A percentile compares a stretch with the other conserved stretches of the same genome.
Evolutionary conservation across 352 stramenopile species (phyloP).

Genomic region (Aphanomyces stellatus): DNA sequence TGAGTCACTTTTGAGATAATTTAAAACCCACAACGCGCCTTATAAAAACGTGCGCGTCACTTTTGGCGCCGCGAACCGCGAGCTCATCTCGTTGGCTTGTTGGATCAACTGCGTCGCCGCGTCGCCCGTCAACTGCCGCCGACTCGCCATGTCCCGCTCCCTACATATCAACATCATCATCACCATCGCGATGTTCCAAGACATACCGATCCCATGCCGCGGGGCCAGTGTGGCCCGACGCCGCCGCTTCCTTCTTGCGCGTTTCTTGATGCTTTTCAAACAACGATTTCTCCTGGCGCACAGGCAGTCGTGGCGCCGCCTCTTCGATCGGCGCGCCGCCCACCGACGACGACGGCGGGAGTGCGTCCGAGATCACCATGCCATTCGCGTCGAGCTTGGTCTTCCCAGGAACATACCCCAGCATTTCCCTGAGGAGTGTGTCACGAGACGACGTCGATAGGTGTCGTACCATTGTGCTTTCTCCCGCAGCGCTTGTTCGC

Average conservation of each 20-base stretch:
- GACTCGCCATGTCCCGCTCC: constrained; percentile 56
- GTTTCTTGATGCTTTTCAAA: constrained; percentile 73
- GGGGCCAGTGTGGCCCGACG: constrained; percentile 11
- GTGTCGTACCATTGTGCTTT: constrained; percentile 67
- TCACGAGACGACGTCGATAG: background rate
- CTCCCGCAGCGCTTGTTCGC: constrained; percentile 62
- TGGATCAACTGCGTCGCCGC: constrained; percentile 66
- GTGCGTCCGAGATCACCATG: too few relatives aligned
- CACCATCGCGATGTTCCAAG: background rate
- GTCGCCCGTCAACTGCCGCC: constrained; percentile 53
- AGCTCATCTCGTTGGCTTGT: constrained; percentile 70
- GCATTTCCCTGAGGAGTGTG: constrained; percentile 41
- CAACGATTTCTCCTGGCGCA: constrained; percentile 54
- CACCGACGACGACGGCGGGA: too few relatives aligned
- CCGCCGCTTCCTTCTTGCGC: constrained; percentile 38
- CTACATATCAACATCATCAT: constrained; percentile 24
- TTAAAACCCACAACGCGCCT: too few relatives aligned
- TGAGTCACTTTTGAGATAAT: constrained; percentile 23
- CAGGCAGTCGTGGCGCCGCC: constrained; percentile 49
- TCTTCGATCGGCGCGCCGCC: constrained; percentile 41
- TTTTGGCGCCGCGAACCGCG: constrained; percentile 77
- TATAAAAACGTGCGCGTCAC: constrained; percentile 80
- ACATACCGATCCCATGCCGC: constrained; percentile 55
- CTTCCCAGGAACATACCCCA: constrained; percentile 66
- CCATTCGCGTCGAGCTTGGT: constrained; percentile 11